Base-by-base conservation (phyloP, 148 eudicot genomes). In the Rhododendron molle region DNA sequence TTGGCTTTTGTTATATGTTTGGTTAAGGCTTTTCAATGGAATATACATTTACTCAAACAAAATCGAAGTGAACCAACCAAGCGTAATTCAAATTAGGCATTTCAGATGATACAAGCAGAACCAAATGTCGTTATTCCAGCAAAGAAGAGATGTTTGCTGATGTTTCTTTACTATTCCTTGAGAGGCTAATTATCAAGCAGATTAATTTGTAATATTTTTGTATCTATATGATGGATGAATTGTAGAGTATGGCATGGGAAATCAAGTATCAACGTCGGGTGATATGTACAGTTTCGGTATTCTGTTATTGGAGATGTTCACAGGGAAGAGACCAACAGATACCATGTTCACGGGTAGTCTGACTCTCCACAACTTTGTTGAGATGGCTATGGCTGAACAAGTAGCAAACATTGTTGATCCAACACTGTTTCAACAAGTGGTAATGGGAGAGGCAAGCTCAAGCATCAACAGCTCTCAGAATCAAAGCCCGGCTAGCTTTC, bases 201-300 rank as follows among this genome's bases (percentile, higher is more conserved):
- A 36, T 36, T 36, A 36, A 36, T 36, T 36, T 36, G 38, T 36
- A 36, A 36, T 36, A 36, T 36, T 36, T 36, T 9, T 52, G 15
- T 14, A 3, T 56, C 18, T 56, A 6, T 56, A 18, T 15, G 78
- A 1, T 30, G 40, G 23, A 5, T 34, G 76, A 32, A 36, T 38
- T 74, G 78, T 16, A 74, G 78, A 74, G 23, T 74, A 74, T 38
- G 76, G 44, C 44, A 36, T 74, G 78, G 78, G 78, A 74, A 34
- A 36, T 74, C 46, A 74, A 16, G 78, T 74, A 5, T 32, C 78
- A 32, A 34, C 23, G 1, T 36, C 2, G 0, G 78, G 78, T 12
- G 78, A 74, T 16, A 23, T 74, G 46, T 74, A 74, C 15, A 74
- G 78, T 36, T 74, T 34, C 5, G 78, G 44, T 0, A 74, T 74